Evolutionary conservation across 768 basidiomycete species (phyloP), one percentile per base, ranked within the genome.

Genomic region (Lepiota venenata): DNA sequence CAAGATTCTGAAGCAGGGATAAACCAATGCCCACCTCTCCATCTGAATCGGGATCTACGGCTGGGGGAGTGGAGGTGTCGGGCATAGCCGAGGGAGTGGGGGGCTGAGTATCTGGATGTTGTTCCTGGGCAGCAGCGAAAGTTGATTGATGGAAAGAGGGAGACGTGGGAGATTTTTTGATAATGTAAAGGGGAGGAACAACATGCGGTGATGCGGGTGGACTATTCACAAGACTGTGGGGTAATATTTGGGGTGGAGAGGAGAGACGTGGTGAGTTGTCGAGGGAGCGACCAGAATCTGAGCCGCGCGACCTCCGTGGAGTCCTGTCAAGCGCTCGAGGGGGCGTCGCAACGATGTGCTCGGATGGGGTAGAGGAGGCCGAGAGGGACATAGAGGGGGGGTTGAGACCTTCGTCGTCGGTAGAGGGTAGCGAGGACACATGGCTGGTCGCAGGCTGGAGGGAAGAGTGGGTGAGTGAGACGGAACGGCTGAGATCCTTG

Each of bases 21-120:
- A 89, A 67, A 1, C 88, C 88, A 36, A 91, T 90, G 0, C 84
- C 88, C 1, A 79, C 71, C 47, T 82, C 80, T 3, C 81, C 85
- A 54, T 87, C 85, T 1, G 80, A 81, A 70, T 59, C 22, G 72
- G 77, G 11, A 69, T 58, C 21, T 74, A 66, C 6, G 50, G 48
- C 29, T 60, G 61, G 22, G 56, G 62, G 1, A 59, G 63, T 12
- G 60, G 47, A 10, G 61, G 12, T 67, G 42, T 47, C 69, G 58
- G 12, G 75, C 52, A 27, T 56, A 40, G 29, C 38, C 47, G 36
- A 18, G 22, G 41, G 25, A 39, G 21, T 44, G 39, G 54, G 46
- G 42, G 21, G 60, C 44, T 1, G 61, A 44, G 16, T 58, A 57
- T 16, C 20, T 15, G 14, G 35, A 12, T 22, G 43, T 25, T 45